Evolutionary conservation across 2,329 filamentous ascomycete genomes (phyloP), one percentile per base, ranked within the genome.

Genomic region (Chaetomiaceae sp.): DNA sequence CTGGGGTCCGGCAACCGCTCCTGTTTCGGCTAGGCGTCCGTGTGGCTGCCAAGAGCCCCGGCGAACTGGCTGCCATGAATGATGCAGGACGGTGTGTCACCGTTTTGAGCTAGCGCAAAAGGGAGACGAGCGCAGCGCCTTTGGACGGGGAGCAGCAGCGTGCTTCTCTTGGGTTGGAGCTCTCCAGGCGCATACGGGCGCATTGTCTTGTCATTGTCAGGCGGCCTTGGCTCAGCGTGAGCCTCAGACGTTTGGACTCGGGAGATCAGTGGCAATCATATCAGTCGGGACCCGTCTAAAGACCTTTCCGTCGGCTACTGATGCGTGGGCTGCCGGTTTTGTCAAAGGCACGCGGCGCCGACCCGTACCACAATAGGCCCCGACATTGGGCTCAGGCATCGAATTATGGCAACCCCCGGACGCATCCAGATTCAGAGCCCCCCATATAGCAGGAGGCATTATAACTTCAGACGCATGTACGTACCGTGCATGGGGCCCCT

Each of bases 381-480:
- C 47, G 51, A 55, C 52, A 51, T 54, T 58, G 49, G 55, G 54
- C 42, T 50, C 50, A 55, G 48, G 53, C 58, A 60, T 59, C 55
- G 54, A 27, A 53, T 56, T 53, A 60, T 54, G 57, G 60, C 51
- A 45, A 12, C 49, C 54, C 59, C 22, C 62, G 63, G 64, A 63
- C 60, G 62, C 65, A 64, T 61, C 64, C 64, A 60, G 60, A 65
- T 63, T 66, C 59, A 62, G 58, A 64, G 58, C 51, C 55, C n/a
- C 59, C 22, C 61, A 54, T 62, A 64, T 67, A 68, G 64, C 56
- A 68, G 63, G 66, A 64, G 66, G 60, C 59, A 64, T 58, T 66
- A 67, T 67, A 65, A 57, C 62, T 62, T 61, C 55, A 62, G 65
- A 63, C 61, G 63, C 62, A 62, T 56, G 65, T 66, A 63, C 62